Conservation (phyloP, 805 yeast genomes). For the Ogataea naganishii region DNA sequence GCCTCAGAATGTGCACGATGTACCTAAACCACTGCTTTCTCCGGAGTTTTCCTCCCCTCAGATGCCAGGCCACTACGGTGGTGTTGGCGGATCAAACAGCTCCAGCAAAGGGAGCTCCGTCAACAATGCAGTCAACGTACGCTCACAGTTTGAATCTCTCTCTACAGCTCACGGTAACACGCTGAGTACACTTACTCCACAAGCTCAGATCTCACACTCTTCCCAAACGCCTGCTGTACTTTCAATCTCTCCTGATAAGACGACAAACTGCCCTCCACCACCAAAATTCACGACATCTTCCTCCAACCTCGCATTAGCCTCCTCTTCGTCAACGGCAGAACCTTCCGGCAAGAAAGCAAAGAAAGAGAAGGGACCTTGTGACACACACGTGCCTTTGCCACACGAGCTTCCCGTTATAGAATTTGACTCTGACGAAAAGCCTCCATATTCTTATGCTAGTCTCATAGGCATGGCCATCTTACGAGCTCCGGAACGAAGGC, state of each 20-base stretch:
- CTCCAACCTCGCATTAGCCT: slow-evolving; percentile 5
- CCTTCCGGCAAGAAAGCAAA: slow-evolving; percentile 7
- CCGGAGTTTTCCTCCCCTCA: slow-evolving; percentile 44
- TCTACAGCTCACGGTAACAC: too few species aligned
- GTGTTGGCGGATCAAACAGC: too few species aligned
- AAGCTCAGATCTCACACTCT: slow-evolving; percentile 1
- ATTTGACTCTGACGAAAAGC: slow-evolving; percentile 55
- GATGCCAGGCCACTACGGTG: slow-evolving; percentile 6
- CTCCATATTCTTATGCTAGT: slow-evolving; percentile 91
- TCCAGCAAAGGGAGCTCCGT: too few species aligned
- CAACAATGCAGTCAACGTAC: too few species aligned
- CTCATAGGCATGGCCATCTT: slow-evolving; percentile 89
- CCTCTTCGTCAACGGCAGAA: slow-evolving; percentile 3
- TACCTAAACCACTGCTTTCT: slow-evolving; percentile 16
- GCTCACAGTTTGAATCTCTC: too few species aligned
- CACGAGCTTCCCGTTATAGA: slow-evolving; percentile 30
- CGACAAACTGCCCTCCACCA: too few species aligned
- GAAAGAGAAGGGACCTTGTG: slow-evolving; percentile 19
- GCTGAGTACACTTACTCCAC: slow-evolving; percentile 2
- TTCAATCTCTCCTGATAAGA: too few species aligned
- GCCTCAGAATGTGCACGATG: slow-evolving; percentile 3
- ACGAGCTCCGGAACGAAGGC: slow-evolving; percentile 61
- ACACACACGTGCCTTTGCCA: slow-evolving; percentile 25
- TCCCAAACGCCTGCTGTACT: slow-evolving; percentile 2
- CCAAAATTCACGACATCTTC: slow-evolving; percentile 1